A percentile compares a stretch with the other conserved stretches of the same genome.
Conservation (phyloP, 257 asterid genomes). For the Rauvolfia tetraphylla region DNA sequence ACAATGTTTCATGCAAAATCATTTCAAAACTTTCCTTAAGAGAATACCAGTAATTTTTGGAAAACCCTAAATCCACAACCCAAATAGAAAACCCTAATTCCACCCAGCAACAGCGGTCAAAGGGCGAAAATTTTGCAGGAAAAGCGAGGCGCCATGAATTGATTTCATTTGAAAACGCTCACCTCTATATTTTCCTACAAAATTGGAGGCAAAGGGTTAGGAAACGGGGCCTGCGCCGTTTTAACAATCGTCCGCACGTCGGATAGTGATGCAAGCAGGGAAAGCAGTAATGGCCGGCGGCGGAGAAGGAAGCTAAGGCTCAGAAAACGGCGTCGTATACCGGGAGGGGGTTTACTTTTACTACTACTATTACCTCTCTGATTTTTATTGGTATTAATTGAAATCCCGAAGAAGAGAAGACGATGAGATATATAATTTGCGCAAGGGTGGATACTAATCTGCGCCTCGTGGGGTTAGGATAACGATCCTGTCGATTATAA, state of each 20-base stretch:
- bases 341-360: conserved; percentile 14
- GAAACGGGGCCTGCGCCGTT: conserved; percentile 19
- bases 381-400: not conserved
- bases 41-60: not conserved
- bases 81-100: conserved; percentile 13
- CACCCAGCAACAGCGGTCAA: too few relatives aligned
- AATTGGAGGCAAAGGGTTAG: conserved; percentile 23
- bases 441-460: conserved; percentile 1
- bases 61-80: conserved; percentile 19
- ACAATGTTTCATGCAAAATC: not conserved
- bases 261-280: conserved; percentile 32
- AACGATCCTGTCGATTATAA: not conserved
- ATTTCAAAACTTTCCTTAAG: not conserved
- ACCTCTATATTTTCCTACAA: conserved; percentile 14
- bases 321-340: conserved; percentile 47
- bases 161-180: conserved; percentile 4
- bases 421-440: not conserved
- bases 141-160: not conserved
- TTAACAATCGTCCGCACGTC: conserved; percentile 37
- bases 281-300: conserved; percentile 43
- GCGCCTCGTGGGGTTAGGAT: not conserved
- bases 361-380: not conserved
- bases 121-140: not conserved
- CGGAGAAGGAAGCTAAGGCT: conserved; percentile 37
- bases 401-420: not conserved